Base-by-base conservation (phyloP, 129 eudicot species). In the Heracleum sosnowskyi region DNA sequence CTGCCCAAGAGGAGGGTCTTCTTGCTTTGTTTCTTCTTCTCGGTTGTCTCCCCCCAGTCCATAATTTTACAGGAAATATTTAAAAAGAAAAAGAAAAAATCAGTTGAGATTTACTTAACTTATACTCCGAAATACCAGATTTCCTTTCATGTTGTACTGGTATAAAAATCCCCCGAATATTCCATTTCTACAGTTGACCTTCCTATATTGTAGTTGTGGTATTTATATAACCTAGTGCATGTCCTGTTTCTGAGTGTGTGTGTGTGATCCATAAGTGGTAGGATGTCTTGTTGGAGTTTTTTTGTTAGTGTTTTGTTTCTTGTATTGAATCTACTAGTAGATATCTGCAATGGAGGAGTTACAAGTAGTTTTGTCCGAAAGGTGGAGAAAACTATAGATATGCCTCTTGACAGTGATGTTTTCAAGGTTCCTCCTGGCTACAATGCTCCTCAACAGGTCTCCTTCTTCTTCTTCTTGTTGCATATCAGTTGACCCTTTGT, bases 331-430 rank as follows among this genome's bases (percentile, higher is more conserved):
- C 0, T 37, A 17, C 0, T 37, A 17, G 46, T 10, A 33, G 33
- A 46, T n/a, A 9, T 49, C 13, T 75, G 78, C n/a, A 75, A 76
- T 76, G 84, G 84, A 46, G 84, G 84, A 76, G 42, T 26, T 13
- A 76, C 80, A 0, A 76, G 84, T 37, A 35, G 33, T 17, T 81
- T 81, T 76, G 80, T 81, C 9, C 68, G 84, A 39, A 81, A 81
- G 4, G 34, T 81, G n/a, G 80, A 76, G 33, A 81, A 81, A 69
- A 28, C 84, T 26, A 40, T 81, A 7, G 84, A 81, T 81, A 76
- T 81, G 84, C 84, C 84, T 74, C 69, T 81, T 35, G 70, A 76
- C 36, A 81, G 84, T 81, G 84, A 81, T 81, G 84, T 81, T 29
- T 81, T 81, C 57, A n/a, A 63, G 77, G 34, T 37, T 5, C 84